Evolutionary conservation across 495 filamentous ascomycete species (phyloP), one percentile per base, ranked within the genome.

Genomic region (Tuber magnatum): DNA sequence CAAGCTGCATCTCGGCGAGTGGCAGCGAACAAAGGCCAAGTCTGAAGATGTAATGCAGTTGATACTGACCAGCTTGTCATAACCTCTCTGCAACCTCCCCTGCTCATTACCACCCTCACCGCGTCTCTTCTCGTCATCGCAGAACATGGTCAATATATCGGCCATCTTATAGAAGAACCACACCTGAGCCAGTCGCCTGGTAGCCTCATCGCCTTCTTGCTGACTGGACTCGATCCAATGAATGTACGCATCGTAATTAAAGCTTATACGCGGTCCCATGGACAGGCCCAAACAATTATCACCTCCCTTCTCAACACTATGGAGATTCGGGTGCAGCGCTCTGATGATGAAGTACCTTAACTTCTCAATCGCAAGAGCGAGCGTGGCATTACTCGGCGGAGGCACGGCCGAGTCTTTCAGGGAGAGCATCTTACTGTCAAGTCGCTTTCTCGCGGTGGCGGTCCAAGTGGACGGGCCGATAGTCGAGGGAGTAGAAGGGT

Each of bases 101-200:
- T 79, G 77, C 35, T 79, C 77, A 51, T 79, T 79, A 28, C 76
- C 77, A 2, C 77, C 76, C 51, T 79, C 77, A 9, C 77, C 77
- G 14, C 76, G 76, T 16, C 77, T 78, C 70, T 79, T 79, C 46
- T 79, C 77, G 56, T 79, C 77, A 24, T 79, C 76, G 14, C 77
- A 79, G 42, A 79, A 79, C 20, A 77, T 39, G 51, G 74, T 79
- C 39, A 79, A 74, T 79, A 79, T 79, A 65, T 79, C 77, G 7
- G 77, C 77, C 77, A 79, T 79, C 44, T 79, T 79, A 68, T 79
- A 79, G 61, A 79, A 79, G 61, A 79, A 79, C 77, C 77, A 79
- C 69, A 79, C 77, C 41, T 79, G 77, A n/a, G 77, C 77, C 44
- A 79, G 76, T 32, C 77, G 78, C 48, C 77, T 79, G 14, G 77